These are phyloP conservation scores for Silene latifolia DNA, from an alignment of 148 eudicot species.

Conservation along the genomic window DNA sequence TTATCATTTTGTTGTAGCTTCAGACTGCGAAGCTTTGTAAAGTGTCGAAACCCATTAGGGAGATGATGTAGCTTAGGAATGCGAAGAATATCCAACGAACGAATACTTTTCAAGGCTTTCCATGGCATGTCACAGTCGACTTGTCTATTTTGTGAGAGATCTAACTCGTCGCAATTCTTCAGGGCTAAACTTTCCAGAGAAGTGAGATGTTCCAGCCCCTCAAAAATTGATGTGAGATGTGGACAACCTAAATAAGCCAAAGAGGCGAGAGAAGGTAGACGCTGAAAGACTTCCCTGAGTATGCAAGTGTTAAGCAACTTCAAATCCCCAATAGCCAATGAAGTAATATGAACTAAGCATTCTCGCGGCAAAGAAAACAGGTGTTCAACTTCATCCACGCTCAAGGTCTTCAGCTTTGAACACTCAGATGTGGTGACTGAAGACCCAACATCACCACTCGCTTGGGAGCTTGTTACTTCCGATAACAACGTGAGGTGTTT, in stretches of 20 bases:
- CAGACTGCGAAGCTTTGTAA: constrained; percentile 13
- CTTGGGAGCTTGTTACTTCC: neutral
- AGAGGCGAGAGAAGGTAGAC: constrained; percentile 4
- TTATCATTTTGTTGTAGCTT: neutral
- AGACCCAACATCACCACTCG: no score
- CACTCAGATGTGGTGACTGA: no score
- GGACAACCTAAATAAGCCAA: neutral
- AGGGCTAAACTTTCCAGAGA: no score
- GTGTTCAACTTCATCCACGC: no score
- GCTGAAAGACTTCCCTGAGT: neutral
- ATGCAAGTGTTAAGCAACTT: neutral
- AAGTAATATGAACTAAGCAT: no score
- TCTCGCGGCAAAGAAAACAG: no score
- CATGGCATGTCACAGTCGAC: constrained; percentile 19
- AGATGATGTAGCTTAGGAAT: constrained; percentile 16
- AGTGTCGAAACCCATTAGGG: constrained; percentile 19
- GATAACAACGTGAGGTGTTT: neutral
- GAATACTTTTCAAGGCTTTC: constrained; percentile 21
- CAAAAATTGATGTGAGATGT: constrained; percentile 1
- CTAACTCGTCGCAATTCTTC: no score
- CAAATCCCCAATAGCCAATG: neutral
- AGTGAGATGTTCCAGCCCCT: no score
- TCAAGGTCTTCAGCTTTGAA: no score
- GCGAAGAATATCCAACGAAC: neutral
- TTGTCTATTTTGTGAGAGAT: no score